Evolutionary conservation across 2,329 filamentous ascomycete genomes (phyloP).

Genomic region (Colletotrichum sp.): DNA sequence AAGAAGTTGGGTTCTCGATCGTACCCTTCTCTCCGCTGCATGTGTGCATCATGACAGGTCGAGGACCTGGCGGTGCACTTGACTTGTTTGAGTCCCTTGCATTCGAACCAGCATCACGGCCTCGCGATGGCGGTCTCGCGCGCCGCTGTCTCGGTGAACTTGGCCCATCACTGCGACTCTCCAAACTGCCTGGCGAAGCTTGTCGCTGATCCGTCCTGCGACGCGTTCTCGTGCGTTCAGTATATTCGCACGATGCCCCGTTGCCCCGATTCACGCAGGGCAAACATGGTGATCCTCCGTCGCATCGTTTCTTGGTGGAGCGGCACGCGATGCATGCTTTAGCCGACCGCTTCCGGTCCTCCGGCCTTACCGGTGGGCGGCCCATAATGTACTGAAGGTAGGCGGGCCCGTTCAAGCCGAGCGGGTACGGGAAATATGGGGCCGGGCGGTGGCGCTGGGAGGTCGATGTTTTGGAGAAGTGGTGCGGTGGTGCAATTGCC

Average conservation of each 20-base stretch:
- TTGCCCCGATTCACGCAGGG: background rate
- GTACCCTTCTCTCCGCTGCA: background rate
- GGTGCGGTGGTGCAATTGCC: background rate
- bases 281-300: constrained; percentile 49
- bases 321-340: constrained; percentile 54
- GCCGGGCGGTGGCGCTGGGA: background rate
- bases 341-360: constrained; percentile 51
- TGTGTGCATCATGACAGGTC: background rate
- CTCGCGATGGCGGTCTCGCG: background rate
- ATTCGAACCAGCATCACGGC: background rate
- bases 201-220: background rate
- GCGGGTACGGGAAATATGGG: background rate
- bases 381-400: constrained; percentile 42
- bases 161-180: background rate
- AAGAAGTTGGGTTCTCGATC: no score
- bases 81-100: background rate
- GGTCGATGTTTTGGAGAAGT: background rate
- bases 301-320: constrained; percentile 55
- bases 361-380: constrained; percentile 54
- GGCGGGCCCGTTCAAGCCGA: background rate
- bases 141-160: background rate
- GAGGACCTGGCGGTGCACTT: background rate
- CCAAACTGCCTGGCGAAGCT: background rate
- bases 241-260: background rate
- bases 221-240: background rate